phyloP scores from a whole-genome alignment of 257 asterid genomes.

The Solanum rostratum region DNA sequence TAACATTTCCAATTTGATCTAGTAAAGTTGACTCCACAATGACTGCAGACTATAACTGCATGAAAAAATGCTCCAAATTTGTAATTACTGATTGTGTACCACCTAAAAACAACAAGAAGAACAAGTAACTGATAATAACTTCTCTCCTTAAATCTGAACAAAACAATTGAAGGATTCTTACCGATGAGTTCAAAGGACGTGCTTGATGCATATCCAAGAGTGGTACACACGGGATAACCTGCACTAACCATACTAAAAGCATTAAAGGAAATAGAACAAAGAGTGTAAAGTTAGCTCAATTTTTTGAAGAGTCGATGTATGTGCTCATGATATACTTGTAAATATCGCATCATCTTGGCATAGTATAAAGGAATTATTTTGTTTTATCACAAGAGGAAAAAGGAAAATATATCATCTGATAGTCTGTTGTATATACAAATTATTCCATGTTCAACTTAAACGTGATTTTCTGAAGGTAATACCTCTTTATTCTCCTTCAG shows the following conservation, averaged over 20 bases:
- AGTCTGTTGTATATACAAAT: background rate
- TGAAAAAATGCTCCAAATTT: background rate
- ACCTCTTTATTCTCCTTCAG: background rate
- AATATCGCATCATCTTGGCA: background rate
- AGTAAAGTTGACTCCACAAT: background rate
- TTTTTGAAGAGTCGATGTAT: background rate
- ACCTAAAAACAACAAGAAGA: background rate
- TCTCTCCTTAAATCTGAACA: background rate
- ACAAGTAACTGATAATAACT: background rate
- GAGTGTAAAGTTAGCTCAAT: background rate
- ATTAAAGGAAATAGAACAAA: background rate
- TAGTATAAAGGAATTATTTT: background rate
- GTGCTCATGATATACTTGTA: background rate
- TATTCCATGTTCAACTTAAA: background rate
- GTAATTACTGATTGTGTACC: background rate
- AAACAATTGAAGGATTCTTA: slow-evolving; percentile 19
- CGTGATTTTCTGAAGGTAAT: background rate
- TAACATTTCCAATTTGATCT: slow-evolving; percentile 1
- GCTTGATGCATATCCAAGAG: slow-evolving; percentile 70
- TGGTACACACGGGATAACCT: slow-evolving; percentile 89
- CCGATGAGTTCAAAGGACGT: slow-evolving; percentile 48
- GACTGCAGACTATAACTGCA: background rate
- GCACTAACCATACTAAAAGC: slow-evolving; percentile 10
- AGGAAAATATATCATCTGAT: background rate
- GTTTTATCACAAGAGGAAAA: background rate